Evolutionary conservation across 495 filamentous ascomycete species (phyloP).

Genomic region (Penicillium antarcticum): DNA sequence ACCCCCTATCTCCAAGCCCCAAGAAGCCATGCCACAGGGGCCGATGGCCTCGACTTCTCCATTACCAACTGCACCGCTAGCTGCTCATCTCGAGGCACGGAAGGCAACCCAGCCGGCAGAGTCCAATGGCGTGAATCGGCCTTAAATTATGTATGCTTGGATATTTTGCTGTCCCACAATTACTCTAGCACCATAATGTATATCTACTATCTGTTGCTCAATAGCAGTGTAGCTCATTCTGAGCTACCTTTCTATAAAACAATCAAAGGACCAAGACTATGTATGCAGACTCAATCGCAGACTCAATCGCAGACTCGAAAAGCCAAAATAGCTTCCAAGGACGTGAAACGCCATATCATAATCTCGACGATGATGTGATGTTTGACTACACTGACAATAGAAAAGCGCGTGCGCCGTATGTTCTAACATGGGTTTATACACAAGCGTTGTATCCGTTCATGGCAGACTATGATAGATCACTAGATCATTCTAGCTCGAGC

Average conservation of each 20-base stretch:
- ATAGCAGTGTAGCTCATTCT: not conserved
- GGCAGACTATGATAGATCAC: not conserved
- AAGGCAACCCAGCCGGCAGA: not conserved
- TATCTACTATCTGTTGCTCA: not conserved
- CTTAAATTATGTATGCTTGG: not conserved
- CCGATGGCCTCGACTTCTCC: not conserved
- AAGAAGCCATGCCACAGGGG: not conserved
- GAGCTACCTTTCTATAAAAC: too few species aligned
- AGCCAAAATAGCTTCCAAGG: too few species aligned
- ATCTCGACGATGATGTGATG: too few species aligned
- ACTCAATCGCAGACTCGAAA: not conserved
- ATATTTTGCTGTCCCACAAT: too few species aligned
- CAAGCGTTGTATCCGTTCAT: not conserved
- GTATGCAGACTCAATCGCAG: too few species aligned
- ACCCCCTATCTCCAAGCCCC: not conserved
- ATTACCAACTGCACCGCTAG: not conserved
- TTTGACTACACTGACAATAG: not conserved
- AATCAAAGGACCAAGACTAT: too few species aligned
- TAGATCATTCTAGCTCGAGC: not conserved
- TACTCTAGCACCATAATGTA: not conserved
- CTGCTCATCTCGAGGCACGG: not conserved
- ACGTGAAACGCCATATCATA: not conserved
- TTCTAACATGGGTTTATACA: too few species aligned
- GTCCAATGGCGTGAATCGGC: conserved; percentile 8
- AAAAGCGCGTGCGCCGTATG: too few species aligned